A percentile compares a stretch with the other conserved stretches of the same genome.
phyloP scores from a whole-genome alignment of 148 eudicot genomes.

The Limonium bicolor region DNA sequence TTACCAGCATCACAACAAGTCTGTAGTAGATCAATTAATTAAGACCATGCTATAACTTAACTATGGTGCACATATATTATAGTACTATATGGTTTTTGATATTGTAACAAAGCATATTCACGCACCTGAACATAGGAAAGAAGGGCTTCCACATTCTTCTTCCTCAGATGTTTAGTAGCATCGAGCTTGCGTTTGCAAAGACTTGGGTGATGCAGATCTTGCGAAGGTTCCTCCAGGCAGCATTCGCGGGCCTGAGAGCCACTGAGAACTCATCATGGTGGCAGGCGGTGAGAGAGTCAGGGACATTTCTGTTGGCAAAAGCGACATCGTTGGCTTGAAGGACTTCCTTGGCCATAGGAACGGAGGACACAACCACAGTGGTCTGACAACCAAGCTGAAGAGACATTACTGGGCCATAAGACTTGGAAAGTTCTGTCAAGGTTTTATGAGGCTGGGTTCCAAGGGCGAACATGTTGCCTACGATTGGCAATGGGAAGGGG shows the following conservation, averaged over 20 bases:
- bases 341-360: too few species aligned
- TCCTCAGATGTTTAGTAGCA: background rate
- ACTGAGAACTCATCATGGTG: conserved; percentile 3
- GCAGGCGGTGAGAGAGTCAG: conserved; percentile 1
- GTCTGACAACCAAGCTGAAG: conserved; percentile 21
- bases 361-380: conserved; percentile 31
- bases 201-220: conserved; percentile 3
- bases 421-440: conserved; percentile 24
- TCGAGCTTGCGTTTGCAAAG: conserved; percentile 1
- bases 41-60: background rate
- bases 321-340: conserved; percentile 33
- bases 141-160: background rate
- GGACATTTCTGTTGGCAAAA: conserved; percentile 9
- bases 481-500: conserved; percentile 23
- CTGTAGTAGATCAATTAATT: background rate
- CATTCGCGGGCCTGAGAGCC: background rate
- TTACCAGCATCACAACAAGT: too few species aligned
- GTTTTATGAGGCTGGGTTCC: conserved; percentile 37
- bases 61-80: background rate
- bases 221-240: conserved; percentile 5
- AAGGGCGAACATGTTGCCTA: conserved; percentile 33
- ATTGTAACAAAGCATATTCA: background rate
- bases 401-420: conserved; percentile 29
- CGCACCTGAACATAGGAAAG: background rate
- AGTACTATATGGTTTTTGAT: too few species aligned